Evolutionary conservation across 2,329 filamentous ascomycete genomes (phyloP), one percentile per base, ranked within the genome.

Genomic region (Stenocarpella maydis): DNA sequence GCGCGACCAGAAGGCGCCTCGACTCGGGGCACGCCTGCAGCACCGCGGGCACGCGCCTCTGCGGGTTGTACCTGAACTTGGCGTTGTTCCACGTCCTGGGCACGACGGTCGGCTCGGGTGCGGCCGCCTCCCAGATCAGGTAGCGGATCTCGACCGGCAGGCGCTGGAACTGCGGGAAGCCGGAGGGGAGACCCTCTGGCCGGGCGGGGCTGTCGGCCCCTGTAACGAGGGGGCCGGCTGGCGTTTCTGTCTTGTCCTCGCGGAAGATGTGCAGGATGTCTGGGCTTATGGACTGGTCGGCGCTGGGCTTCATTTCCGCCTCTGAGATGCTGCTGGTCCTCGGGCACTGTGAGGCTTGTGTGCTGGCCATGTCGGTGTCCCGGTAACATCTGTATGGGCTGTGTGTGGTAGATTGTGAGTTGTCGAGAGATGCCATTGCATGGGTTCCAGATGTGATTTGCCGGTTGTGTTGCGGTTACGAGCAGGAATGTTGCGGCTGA

Each of bases 11-110:
- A 26, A 71, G 69, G 14, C 50, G 21, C 39, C 69, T 71, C 15
- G 69, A 71, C 67, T 71, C 69, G 31, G 69, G 45, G 49, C 71
- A 72, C 31, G 64, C 71, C 50, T 72, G 71, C n/a, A 72, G 63
- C 21, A 71, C 64, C 15, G 69, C 28, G 6, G 71, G 71, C 2
- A 65, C 69, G 31, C 43, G 53, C 41, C 71, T 58, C 17, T 53
- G 63, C 34, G 71, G 69, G 14, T 53, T 64, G 55, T 71, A 72
- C 43, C 71, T 71, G 31, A 69, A 65, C 19, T 34, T 54, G 7
- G 12, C 45, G 31, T 71, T 71, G 64, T 68, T 68, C 69, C 69
- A 72, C 31, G 69, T 69, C 54, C 71, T 47, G 3, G 71, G 69
- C 15, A 69, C 47, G 6, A 71, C 64, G 4, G 55, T 52, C 15